A percentile compares a stretch with the other conserved stretches of the same genome.
Evolutionary conservation across 176 grass and related monocot species (phyloP).

Genomic region (Rhynchospora tenuis): DNA sequence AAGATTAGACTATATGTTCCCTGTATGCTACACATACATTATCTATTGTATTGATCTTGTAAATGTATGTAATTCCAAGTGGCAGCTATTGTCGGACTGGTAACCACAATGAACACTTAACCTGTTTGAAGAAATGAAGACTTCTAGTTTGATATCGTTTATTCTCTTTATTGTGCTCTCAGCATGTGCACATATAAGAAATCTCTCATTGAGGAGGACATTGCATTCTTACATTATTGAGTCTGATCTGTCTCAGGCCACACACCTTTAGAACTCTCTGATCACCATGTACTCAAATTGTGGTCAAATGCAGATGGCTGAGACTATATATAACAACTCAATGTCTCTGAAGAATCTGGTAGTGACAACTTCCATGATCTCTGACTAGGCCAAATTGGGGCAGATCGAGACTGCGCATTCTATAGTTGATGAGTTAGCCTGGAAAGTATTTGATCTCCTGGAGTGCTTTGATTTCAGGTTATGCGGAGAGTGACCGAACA

Average conservation of each 20-base stretch:
- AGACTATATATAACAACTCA: constrained; percentile 42
- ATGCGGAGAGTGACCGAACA: constrained; percentile 55
- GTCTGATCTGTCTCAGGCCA: constrained; percentile 31
- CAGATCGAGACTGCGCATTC: constrained; percentile 45
- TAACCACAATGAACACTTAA: constrained; percentile 53
- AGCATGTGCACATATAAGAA: constrained; percentile 41
- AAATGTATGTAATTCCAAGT: not conserved
- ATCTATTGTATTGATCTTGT: constrained; percentile 7
- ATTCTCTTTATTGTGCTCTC: constrained; percentile 63
- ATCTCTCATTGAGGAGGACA: constrained; percentile 39
- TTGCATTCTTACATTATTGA: constrained; percentile 69
- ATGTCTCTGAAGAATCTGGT: constrained; percentile 44
- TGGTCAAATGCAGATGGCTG: constrained; percentile 46
- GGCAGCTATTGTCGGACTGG: constrained; percentile 65
- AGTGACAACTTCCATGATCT: constrained; percentile 65
- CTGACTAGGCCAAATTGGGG: constrained; percentile 65
- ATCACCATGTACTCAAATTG: constrained; percentile 70
- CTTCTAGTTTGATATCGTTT: constrained; percentile 49
- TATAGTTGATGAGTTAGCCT: constrained; percentile 72
- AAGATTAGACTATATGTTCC: not conserved
- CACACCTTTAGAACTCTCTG: constrained; percentile 53
- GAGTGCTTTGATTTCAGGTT: constrained; percentile 86
- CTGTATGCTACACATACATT: not conserved
- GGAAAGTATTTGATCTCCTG: constrained; percentile 74
- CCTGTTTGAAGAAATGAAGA: constrained; percentile 74